Base-by-base conservation (phyloP, 75 land plant genomes). In the Sequoia sempervirens region DNA sequence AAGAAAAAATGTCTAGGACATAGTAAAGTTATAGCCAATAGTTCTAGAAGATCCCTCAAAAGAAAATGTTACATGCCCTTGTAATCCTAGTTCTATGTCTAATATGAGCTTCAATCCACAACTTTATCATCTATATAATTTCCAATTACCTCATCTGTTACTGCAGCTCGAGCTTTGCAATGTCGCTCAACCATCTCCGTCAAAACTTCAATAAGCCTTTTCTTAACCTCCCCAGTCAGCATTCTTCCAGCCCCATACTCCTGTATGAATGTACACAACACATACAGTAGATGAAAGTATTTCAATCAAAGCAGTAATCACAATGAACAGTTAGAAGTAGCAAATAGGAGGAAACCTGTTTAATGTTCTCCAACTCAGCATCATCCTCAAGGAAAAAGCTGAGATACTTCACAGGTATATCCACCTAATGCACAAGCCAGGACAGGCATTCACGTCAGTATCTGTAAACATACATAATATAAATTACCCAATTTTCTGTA, bases 191-290 rank as follows among this genome's bases (percentile, higher is more conserved):
- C 98, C 80, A 97, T 14, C 72, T 92, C 89, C 1, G 90, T 84
- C 66, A 97, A 87, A 80, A 96, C 88, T 87, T 93, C 91, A 81
- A 89, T 89, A 15, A 97, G 91, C 13, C 83, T 83, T 82, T 88
- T 84, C 87, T 97, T 97, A 32, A 97, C 98, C 73, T 97, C 96
- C 38, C 99, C 99, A 28, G 99, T 93, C 32, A 97, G 89, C 95
- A 97, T 92, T 73, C 91, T 88, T 28, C 99, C 99, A 41, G 89
- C 83, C 43, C 94, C 88, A 86, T 97, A 97, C 83, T 94, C 96
- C 99, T 97, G 85, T 6, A 34, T 80, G 15, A 45, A 30, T 46
- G 36, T 47, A 80, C 32, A 10, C 9, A 50, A 47, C 46, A 45
- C 26, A 37, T 41, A 37, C 66, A 20, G 23, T 20, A 61, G 8